Conservation (phyloP, 257 asterid genomes). For the Gentiana straminea region DNA sequence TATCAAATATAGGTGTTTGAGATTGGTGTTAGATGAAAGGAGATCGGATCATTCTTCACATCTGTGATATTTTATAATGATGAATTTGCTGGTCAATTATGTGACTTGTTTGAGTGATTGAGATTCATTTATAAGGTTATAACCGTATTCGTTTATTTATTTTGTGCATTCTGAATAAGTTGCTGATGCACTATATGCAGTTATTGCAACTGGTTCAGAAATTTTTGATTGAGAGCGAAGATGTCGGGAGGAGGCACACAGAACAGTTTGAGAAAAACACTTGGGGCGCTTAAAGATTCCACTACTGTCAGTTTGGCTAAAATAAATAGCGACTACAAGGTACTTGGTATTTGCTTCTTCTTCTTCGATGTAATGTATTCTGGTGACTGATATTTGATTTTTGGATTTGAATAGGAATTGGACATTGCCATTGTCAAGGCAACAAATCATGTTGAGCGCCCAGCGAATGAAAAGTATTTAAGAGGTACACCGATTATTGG, state of each 20-base stretch:
- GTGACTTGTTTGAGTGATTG: neutral
- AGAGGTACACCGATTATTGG: constrained; percentile 35
- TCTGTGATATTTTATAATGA: neutral
- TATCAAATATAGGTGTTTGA: constrained; percentile 9
- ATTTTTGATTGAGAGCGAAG: constrained; percentile 23
- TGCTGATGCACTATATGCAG: constrained; percentile 7
- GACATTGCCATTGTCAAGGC: constrained; percentile 98
- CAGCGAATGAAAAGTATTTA: constrained; percentile 91
- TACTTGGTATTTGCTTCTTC: constrained; percentile 6
- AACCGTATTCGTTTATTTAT: constrained; percentile 2
- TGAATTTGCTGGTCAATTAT: constrained; percentile 1
- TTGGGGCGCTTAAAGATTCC: constrained; percentile 89
- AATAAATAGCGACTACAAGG: constrained; percentile 92
- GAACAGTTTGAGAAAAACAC: constrained; percentile 84
- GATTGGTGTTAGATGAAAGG: constrained; percentile 1
- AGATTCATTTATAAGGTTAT: constrained; percentile 9
- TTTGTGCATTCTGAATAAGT: constrained; percentile 10
- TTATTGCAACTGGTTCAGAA: constrained; percentile 18
- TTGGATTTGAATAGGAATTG: constrained; percentile 46
- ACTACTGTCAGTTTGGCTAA: constrained; percentile 95
- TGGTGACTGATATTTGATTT: constrained; percentile 8
- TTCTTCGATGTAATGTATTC: constrained; percentile 1
- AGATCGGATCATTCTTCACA: constrained; percentile 1
- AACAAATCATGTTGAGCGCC: constrained; percentile 89
- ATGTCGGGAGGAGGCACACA: constrained; percentile 87